A percentile compares a stretch with the other conserved stretches of the same genome.
These are phyloP conservation scores for Boletus fagicola DNA, from an alignment of 768 basidiomycete genomes.

Conservation along the genomic window DNA sequence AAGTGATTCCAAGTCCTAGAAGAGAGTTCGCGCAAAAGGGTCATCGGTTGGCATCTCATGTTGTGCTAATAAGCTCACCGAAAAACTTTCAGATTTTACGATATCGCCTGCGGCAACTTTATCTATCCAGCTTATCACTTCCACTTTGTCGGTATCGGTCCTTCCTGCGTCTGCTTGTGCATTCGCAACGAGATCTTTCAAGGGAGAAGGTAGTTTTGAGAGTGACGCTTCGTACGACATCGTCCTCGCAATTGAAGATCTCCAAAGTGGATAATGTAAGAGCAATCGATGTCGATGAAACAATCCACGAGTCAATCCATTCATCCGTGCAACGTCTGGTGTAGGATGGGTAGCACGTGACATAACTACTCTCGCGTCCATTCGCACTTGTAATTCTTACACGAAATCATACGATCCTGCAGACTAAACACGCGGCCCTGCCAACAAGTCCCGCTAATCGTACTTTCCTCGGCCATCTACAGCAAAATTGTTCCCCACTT, in stretches of 20 bases:
- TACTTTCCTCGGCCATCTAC: slow-evolving; percentile 36
- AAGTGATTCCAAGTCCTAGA: slow-evolving; percentile 67
- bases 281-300: slow-evolving; percentile 27
- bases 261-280: slow-evolving; percentile 8
- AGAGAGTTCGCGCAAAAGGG: slow-evolving; percentile 1
- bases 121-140: slow-evolving; percentile 70
- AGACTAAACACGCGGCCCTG: neutral
- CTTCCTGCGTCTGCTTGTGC: slow-evolving; percentile 45
- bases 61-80: slow-evolving; percentile 38
- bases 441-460: slow-evolving; percentile 13
- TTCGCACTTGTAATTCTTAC: neutral
- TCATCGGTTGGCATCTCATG: neutral
- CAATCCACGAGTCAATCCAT: slow-evolving; percentile 18
- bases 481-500: slow-evolving; percentile 75
- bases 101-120: slow-evolving; percentile 53
- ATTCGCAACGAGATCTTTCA: slow-evolving; percentile 55
- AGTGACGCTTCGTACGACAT: slow-evolving; percentile 58
- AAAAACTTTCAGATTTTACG: slow-evolving; percentile 44
- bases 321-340: slow-evolving; percentile 13
- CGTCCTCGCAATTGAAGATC: slow-evolving; percentile 16
- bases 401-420: neutral
- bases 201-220: slow-evolving; percentile 43
- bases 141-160: slow-evolving; percentile 58
- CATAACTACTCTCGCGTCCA: neutral
- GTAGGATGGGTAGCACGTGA: slow-evolving; percentile 28